Evolutionary conservation across 2,329 filamentous ascomycete genomes (phyloP).

Genomic region (Fusarium duplospermum): DNA sequence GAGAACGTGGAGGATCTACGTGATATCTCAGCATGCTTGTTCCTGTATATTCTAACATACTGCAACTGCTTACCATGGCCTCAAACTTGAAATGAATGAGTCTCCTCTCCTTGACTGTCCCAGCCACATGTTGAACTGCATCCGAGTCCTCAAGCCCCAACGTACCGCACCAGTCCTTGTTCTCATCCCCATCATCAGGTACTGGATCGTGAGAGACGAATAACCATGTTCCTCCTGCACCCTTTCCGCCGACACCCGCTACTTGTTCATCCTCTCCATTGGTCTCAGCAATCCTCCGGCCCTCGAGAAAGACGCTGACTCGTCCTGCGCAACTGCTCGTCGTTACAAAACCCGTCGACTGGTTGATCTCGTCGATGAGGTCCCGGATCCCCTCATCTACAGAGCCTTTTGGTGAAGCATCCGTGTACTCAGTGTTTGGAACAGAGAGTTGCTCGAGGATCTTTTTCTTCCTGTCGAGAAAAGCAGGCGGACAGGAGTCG

Average conservation of each 20-base stretch:
- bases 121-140: constrained; percentile 38
- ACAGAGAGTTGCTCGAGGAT: constrained; percentile 78
- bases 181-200: constrained; percentile 41
- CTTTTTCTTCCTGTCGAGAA: constrained; percentile 73
- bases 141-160: constrained; percentile 43
- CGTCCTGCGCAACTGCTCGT: constrained; percentile 94
- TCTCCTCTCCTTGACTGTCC: constrained; percentile 52
- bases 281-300: constrained; percentile 59
- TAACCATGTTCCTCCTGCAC: constrained; percentile 84
- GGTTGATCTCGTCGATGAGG: constrained; percentile 84
- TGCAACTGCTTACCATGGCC: constrained; percentile 80
- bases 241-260: constrained; percentile 83
- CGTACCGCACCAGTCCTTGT: constrained; percentile 46
- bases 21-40: constrained; percentile 37
- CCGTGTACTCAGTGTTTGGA: constrained; percentile 78
- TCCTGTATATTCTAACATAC: constrained; percentile 40
- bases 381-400: constrained; percentile 83
- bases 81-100: constrained; percentile 92
- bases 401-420: constrained; percentile 89
- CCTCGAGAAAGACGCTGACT: constrained; percentile 89
- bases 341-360: constrained; percentile 79
- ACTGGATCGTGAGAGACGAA: constrained; percentile 88
- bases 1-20: constrained; percentile 88
- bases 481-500: constrained; percentile 53
- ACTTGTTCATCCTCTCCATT: constrained; percentile 46